Evolutionary conservation across 2,329 filamentous ascomycete species (phyloP), one percentile per base, ranked within the genome.

Genomic region (Aspergillus calidoustus): DNA sequence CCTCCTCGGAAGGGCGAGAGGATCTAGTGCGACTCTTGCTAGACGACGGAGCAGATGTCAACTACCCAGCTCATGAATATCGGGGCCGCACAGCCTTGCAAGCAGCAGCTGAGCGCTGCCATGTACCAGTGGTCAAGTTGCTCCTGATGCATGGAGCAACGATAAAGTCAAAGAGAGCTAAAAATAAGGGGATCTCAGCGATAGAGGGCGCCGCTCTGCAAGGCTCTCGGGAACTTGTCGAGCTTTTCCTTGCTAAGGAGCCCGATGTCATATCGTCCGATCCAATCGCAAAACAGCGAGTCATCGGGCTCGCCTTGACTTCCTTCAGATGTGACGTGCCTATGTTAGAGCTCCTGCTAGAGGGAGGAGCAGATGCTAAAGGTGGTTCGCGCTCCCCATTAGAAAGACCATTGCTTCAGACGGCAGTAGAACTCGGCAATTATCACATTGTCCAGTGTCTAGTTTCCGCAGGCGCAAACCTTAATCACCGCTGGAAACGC

Each of bases 61-160:
- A 57, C 55, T 46, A 15, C 22, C 55, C 62, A 15, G 52, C 59
- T 54, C 13, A 59, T 25, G 9, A 28, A 7, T 28, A 48, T 13
- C 28, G 61, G 23, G 75, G 73, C 13, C 66, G 64, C 50, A 76
- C 71, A n/a, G 71, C 76, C 22, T 54, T 77, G 11, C 66, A 74
- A 59, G 69, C 61, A n/a, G 76, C 77, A n/a, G 73, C 73, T 4
- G 66, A 68, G 53, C 8, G 68, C 54, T 67, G 69, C 7, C 68
- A 68, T 50, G 13, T 61, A 23, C 56, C 52, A 28, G 58, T 66
- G 49, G 54, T 65, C 25, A 58, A 66, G 23, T n/a, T 51, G 22
- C 23, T 50, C n/a, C 28, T 50, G 23, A 9, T 13, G 4, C 15
- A 38, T 38, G 31, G 31, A 38, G 31, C 31, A 38, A 38, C 9